Evolutionary conservation across 75 land plant species (phyloP).

Genomic region (Cunninghamia lanceolata): DNA sequence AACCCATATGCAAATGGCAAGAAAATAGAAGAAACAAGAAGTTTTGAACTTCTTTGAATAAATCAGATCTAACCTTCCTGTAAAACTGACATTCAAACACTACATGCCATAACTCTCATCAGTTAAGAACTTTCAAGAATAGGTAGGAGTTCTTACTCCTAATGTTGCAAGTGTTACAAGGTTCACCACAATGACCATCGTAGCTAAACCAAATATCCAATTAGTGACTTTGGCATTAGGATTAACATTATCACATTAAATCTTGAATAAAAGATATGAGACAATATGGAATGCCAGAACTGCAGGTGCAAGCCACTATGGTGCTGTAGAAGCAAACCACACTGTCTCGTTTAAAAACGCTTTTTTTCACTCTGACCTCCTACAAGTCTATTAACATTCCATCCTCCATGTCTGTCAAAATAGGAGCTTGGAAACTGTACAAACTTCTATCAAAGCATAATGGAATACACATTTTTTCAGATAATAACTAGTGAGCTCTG

Average conservation of each 20-base stretch:
- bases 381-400: too few species aligned
- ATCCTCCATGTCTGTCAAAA: too few species aligned
- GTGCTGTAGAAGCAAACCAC: conserved; percentile 15
- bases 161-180: conserved; percentile 23
- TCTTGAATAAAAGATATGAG: conserved; percentile 26
- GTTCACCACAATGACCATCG: conserved; percentile 32
- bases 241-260: conserved; percentile 36
- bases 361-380: too few species aligned
- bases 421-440: too few species aligned
- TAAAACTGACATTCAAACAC: background rate
- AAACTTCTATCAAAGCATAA: too few species aligned
- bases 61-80: background rate
- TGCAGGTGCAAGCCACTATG: conserved; percentile 33
- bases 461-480: too few species aligned
- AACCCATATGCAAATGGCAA: background rate
- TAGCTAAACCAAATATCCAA: conserved; percentile 32
- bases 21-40: background rate
- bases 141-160: conserved; percentile 24
- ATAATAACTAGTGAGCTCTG: too few species aligned
- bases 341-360: too few species aligned
- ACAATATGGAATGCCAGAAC: conserved; percentile 32
- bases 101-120: background rate
- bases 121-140: background rate
- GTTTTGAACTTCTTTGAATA: background rate
- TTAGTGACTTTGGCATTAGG: conserved; percentile 33